phyloP scores from a whole-genome alignment of 1,284 basidiomycete species.

The Stereum hirsutum region DNA sequence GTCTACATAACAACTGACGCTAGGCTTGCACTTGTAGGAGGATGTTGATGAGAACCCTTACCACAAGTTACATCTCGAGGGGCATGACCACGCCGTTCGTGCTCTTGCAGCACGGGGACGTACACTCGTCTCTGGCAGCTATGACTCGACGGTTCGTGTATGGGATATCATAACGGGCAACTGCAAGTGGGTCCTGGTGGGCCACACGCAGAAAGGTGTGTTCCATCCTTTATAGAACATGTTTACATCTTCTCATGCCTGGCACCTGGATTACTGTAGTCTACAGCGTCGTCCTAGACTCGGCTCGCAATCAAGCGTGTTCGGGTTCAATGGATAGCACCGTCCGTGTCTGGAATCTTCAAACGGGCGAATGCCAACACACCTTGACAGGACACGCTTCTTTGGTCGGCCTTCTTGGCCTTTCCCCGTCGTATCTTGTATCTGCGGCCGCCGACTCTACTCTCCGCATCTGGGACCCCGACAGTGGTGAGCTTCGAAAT shows the following conservation, averaged over 20 bases:
- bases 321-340: constrained; percentile 97
- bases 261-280: constrained; percentile 35
- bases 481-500: constrained; percentile 69
- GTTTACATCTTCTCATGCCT: neutral
- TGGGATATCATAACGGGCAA: constrained; percentile 92
- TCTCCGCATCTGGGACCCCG: constrained; percentile 87
- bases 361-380: constrained; percentile 71
- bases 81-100: constrained; percentile 86
- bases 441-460: constrained; percentile 93
- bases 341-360: constrained; percentile 86
- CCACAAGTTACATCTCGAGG: constrained; percentile 76
- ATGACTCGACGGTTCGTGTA: constrained; percentile 87
- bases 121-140: constrained; percentile 89
- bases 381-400: constrained; percentile 83
- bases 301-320: constrained; percentile 76
- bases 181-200: constrained; percentile 73
- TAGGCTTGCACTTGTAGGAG: constrained; percentile 28
- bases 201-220: constrained; percentile 87
- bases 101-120: constrained; percentile 86
- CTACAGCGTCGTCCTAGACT: constrained; percentile 86
- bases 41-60: constrained; percentile 85
- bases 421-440: constrained; percentile 84
- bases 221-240: neutral
- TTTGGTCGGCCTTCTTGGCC: constrained; percentile 77
- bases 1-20: neutral